Conservation (phyloP, 129 eudicot genomes). For the Flaveria sonorensis region DNA sequence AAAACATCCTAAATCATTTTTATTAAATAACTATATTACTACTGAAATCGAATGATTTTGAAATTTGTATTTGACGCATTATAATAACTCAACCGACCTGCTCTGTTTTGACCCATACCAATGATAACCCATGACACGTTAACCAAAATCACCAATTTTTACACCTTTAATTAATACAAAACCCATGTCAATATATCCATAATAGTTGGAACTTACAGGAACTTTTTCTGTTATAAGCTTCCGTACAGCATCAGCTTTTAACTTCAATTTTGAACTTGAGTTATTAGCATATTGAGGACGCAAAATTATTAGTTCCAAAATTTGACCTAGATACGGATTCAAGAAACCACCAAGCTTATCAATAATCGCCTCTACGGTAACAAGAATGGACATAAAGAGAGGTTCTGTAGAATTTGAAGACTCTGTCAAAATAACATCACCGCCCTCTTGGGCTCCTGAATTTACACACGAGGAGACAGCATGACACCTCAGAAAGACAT, state of each 20-base stretch:
- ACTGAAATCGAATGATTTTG: background rate
- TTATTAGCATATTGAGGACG: constrained; percentile 48
- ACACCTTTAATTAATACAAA: background rate
- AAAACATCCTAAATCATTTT: background rate
- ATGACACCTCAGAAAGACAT: constrained; percentile 48
- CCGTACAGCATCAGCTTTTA: constrained; percentile 71
- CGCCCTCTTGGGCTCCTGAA: constrained; percentile 23
- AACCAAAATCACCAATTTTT: background rate
- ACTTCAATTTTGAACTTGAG: constrained; percentile 51
- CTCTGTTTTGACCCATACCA: background rate
- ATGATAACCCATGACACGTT: background rate
- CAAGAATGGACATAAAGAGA: constrained; percentile 54
- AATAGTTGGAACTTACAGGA: constrained; percentile 56
- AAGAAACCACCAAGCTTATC: constrained; percentile 84
- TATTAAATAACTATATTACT: background rate
- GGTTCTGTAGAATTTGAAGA: constrained; percentile 44
- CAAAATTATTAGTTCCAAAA: constrained; percentile 68
- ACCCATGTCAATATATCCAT: background rate
- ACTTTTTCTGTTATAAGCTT: constrained; percentile 65
- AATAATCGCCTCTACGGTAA: constrained; percentile 72
- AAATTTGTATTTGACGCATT: background rate
- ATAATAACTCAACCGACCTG: background rate
- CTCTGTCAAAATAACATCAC: constrained; percentile 17
- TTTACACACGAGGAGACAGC: constrained; percentile 31
- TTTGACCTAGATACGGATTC: constrained; percentile 71